Evolutionary conservation across 768 basidiomycete genomes (phyloP).

Genomic region (Boletus bicolor): DNA sequence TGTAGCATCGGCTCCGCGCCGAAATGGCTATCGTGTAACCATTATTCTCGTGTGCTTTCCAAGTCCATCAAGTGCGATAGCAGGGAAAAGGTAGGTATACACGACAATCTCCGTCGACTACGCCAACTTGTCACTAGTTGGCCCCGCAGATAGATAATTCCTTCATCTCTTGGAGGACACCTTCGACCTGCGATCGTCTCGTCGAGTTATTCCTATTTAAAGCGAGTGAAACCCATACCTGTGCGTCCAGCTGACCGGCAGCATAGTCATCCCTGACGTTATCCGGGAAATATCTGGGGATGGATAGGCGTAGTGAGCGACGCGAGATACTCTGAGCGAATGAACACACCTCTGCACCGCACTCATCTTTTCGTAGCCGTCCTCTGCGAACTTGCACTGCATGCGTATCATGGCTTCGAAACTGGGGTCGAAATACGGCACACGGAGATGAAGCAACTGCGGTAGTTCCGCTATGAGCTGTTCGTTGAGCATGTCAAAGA

Average conservation of each 20-base stretch:
- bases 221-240: slow-evolving; percentile 44
- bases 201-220: neutral
- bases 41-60: slow-evolving; percentile 2
- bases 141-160: slow-evolving; percentile 91
- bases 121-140: slow-evolving; percentile 19
- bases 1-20: slow-evolving; percentile 20
- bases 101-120: neutral
- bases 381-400: slow-evolving; percentile 97
- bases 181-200: slow-evolving; percentile 66
- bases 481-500: slow-evolving; percentile 90
- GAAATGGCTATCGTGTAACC: slow-evolving; percentile 13
- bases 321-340: neutral
- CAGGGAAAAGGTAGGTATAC: slow-evolving; percentile 6
- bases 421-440: slow-evolving; percentile 97
- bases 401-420: slow-evolving; percentile 99
- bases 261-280: slow-evolving; percentile 95
- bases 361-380: slow-evolving; percentile 95
- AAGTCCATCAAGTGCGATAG: neutral
- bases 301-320: neutral
- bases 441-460: slow-evolving; percentile 87
- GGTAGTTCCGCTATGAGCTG: slow-evolving; percentile 91
- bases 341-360: slow-evolving; percentile 75
- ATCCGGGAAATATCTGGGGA: slow-evolving; percentile 78
- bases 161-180: slow-evolving; percentile 94
- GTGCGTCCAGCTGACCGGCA: slow-evolving; percentile 91